phyloP scores from a whole-genome alignment of 352 stramenopile species.

The Pythium graminicola region DNA sequence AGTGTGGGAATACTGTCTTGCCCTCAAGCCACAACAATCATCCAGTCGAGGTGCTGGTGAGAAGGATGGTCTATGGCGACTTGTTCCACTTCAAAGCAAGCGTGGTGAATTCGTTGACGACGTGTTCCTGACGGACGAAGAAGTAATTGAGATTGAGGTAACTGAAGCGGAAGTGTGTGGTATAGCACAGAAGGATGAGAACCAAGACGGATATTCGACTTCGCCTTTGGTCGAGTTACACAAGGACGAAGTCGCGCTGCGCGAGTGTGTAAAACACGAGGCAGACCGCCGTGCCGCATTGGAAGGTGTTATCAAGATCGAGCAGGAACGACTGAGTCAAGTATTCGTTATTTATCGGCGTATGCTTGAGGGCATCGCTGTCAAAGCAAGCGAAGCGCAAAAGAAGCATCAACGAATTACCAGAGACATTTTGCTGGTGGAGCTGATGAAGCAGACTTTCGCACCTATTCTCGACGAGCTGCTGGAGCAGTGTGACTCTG shows the following conservation, averaged over 20 bases:
- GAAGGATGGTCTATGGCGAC: constrained; percentile 38
- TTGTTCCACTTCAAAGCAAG: constrained; percentile 46
- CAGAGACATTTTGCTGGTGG: constrained; percentile 51
- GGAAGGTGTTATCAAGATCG: constrained; percentile 66
- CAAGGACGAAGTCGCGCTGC: constrained; percentile 43
- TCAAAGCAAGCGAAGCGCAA: constrained; percentile 34
- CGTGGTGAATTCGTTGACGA: constrained; percentile 49
- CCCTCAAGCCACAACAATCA: constrained; percentile 19
- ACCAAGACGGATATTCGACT: constrained; percentile 26
- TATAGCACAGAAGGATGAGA: constrained; percentile 14
- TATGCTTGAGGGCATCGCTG: constrained; percentile 40
- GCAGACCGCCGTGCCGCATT: constrained; percentile 50
- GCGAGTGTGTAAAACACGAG: constrained; percentile 45
- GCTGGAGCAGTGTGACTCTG: constrained; percentile 62
- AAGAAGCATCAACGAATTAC: constrained; percentile 57
- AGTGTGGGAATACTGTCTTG: constrained; percentile 20
- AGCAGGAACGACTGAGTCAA: constrained; percentile 55
- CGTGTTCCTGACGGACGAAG: constrained; percentile 44
- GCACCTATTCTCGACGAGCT: constrained; percentile 57
- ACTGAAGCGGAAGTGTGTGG: constrained; percentile 56
- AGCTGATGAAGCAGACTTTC: constrained; percentile 66
- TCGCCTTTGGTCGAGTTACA: constrained; percentile 49
- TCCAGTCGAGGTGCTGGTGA: constrained; percentile 29
- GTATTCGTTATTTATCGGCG: constrained; percentile 54
- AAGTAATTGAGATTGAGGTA: constrained; percentile 58